These are phyloP conservation scores for Hysterium pulicare DNA, from an alignment of 2,329 filamentous ascomycete genomes.

Conservation along the genomic window DNA sequence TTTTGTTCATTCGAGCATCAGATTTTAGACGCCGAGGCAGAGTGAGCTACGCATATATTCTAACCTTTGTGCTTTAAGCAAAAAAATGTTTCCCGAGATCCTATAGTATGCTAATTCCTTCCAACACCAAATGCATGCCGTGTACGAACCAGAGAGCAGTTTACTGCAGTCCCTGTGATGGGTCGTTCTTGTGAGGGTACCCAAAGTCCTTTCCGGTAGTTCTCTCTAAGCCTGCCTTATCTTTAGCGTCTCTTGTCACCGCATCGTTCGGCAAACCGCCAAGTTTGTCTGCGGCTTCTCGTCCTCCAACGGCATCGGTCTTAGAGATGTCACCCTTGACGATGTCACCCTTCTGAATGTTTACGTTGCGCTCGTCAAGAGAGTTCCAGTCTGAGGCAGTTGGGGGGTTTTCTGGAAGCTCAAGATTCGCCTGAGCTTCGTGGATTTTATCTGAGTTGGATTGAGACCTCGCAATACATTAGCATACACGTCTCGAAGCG, in stretches of 20 bases:
- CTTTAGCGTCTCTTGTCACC: constrained; percentile 45
- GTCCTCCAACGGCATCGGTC: constrained; percentile 56
- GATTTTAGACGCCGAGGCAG: neutral
- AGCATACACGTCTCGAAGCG: no score
- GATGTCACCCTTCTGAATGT: constrained; percentile 48
- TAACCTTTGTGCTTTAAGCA: no score
- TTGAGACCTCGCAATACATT: neutral
- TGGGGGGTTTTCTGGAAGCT: constrained; percentile 74
- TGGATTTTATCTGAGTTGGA: constrained; percentile 56
- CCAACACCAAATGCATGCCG: constrained; percentile 2
- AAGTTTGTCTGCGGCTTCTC: constrained; percentile 59
- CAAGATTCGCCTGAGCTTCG: constrained; percentile 67
- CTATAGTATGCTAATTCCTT: neutral
- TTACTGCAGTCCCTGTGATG: constrained; percentile 23
- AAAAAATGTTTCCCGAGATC: no score
- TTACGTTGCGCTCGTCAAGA: constrained; percentile 63
- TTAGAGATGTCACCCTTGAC: constrained; percentile 53
- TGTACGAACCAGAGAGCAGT: neutral
- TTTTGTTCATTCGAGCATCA: neutral
- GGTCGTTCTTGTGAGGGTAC: constrained; percentile 42
- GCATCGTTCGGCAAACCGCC: constrained; percentile 59
- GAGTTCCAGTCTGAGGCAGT: constrained; percentile 76
- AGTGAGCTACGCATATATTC: no score
- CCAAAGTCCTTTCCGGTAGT: constrained; percentile 43
- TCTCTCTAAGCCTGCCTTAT: constrained; percentile 38